These are phyloP conservation scores for Vitis labrusca DNA, from an alignment of 164 flowering plant species.

Conservation along the genomic window DNA sequence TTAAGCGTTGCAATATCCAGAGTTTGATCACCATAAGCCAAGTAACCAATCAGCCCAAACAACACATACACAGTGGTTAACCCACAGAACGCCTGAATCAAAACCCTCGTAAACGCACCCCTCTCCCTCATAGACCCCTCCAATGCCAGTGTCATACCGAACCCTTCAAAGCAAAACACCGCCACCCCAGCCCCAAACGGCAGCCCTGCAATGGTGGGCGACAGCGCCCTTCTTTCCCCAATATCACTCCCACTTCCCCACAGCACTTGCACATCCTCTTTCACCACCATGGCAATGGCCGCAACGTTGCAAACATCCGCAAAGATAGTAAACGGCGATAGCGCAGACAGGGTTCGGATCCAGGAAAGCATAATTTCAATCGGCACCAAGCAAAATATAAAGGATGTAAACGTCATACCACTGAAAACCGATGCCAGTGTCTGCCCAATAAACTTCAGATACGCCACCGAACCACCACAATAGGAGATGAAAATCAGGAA, in stretches of 20 bases:
- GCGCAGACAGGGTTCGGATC: conserved; percentile 22
- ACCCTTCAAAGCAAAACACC: conserved; percentile 40
- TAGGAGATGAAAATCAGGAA: conserved; percentile 27
- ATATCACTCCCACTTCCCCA: conserved; percentile 17
- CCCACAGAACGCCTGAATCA: conserved; percentile 22
- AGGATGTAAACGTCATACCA: conserved; percentile 7
- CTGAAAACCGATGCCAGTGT: conserved; percentile 29
- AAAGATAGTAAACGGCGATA: conserved; percentile 38
- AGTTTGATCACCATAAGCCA: conserved; percentile 41
- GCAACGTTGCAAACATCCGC: conserved; percentile 29
- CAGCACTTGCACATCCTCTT: conserved; percentile 21
- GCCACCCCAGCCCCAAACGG: conserved; percentile 43
- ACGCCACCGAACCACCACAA: conserved; percentile 34
- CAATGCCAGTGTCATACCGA: conserved; percentile 35
- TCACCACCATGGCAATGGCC: conserved; percentile 33
- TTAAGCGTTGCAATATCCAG: conserved; percentile 36
- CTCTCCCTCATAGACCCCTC: conserved; percentile 33
- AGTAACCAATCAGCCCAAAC: conserved; percentile 35
- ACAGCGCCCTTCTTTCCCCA: conserved; percentile 20
- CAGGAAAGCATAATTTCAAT: conserved; percentile 29
- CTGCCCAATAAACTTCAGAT: conserved; percentile 35
- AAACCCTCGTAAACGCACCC: conserved; percentile 16
- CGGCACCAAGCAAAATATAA: conserved; percentile 26
- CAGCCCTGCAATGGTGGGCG: conserved; percentile 21
- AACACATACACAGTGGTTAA: conserved; percentile 24